A percentile compares a stretch with the other conserved stretches of the same genome.
phyloP scores from a whole-genome alignment of 345 rosid genomes.

The Euphorbia pulcherrima region DNA sequence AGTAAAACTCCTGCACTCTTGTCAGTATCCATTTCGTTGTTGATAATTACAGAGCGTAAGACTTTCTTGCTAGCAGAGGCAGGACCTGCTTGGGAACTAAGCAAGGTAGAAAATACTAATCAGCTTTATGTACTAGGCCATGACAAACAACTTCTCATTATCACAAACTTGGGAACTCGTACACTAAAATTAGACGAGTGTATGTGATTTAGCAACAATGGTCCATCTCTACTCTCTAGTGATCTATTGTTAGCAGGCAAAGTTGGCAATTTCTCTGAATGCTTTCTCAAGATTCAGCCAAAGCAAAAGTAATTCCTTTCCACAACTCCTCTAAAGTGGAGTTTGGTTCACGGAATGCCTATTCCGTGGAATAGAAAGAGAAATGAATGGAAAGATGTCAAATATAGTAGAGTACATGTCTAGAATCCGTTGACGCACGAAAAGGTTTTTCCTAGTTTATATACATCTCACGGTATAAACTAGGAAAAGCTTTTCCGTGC shows the following conservation, averaged over 20 bases:
- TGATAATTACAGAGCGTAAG: slow-evolving; percentile 47
- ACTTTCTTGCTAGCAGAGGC: slow-evolving; percentile 82
- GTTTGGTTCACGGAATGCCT: no score
- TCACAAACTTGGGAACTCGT: not conserved
- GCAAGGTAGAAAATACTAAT: slow-evolving; percentile 15
- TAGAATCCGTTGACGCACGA: no score
- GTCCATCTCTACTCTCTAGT: not conserved
- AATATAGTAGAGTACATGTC: no score
- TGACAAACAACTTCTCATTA: not conserved
- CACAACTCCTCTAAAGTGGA: not conserved
- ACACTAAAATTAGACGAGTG: not conserved
- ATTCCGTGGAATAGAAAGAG: no score
- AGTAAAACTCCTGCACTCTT: slow-evolving; percentile 70
- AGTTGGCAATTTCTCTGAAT: not conserved
- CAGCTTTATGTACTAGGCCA: slow-evolving; percentile 5
- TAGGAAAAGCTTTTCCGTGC: no score
- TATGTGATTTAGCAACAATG: not conserved
- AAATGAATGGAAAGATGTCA: no score
- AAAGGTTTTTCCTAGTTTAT: no score
- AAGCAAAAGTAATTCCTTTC: not conserved
- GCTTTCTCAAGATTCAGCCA: not conserved
- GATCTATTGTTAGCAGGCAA: not conserved
- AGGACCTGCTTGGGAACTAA: slow-evolving; percentile 87
- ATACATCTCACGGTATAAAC: no score
- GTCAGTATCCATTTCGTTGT: slow-evolving; percentile 37